A percentile compares a stretch with the other conserved stretches of the same genome.
phyloP scores from a whole-genome alignment of 1,284 basidiomycete species.

The Fistulinella staudtii region DNA sequence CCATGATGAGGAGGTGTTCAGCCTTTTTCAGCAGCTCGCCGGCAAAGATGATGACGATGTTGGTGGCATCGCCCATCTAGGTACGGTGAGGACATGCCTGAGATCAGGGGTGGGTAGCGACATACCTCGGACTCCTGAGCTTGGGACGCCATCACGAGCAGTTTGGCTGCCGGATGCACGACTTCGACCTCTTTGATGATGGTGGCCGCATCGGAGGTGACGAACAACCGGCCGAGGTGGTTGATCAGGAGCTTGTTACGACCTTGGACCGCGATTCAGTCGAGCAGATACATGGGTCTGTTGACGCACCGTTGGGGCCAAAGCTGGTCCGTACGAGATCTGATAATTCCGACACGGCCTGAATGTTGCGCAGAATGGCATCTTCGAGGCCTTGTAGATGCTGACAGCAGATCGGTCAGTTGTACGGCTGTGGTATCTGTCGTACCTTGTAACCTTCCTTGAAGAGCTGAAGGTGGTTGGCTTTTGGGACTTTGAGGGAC shows the following conservation, averaged over 20 bases:
- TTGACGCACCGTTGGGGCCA: constrained; percentile 83
- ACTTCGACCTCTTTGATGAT: constrained; percentile 99
- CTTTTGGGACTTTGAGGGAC: constrained; percentile 93
- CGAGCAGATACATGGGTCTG: neutral
- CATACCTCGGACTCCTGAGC: constrained; percentile 92
- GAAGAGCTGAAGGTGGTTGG: constrained; percentile 87
- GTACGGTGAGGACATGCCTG: neutral
- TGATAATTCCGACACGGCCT: constrained; percentile 90
- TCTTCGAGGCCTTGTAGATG: constrained; percentile 90
- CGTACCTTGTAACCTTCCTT: constrained; percentile 90
- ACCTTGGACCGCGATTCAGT: constrained; percentile 45
- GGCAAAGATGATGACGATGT: constrained; percentile 92
- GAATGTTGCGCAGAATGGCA: constrained; percentile 91
- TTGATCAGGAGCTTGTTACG: constrained; percentile 96
- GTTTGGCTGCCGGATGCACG: constrained; percentile 95
- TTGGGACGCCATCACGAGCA: constrained; percentile 96
- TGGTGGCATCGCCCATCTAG: constrained; percentile 96
- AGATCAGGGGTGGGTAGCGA: neutral
- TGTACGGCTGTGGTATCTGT: neutral
- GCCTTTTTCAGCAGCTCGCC: constrained; percentile 96
- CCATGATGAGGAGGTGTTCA: constrained; percentile 92
- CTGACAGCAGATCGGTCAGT: constrained; percentile 40
- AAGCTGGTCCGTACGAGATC: constrained; percentile 96
- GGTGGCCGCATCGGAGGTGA: constrained; percentile 98
- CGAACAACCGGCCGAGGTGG: constrained; percentile 92